A percentile compares a stretch with the other conserved stretches of the same genome.
phyloP scores from a whole-genome alignment of 2,329 filamentous ascomycete species.

The Aspergillus caelatus region DNA sequence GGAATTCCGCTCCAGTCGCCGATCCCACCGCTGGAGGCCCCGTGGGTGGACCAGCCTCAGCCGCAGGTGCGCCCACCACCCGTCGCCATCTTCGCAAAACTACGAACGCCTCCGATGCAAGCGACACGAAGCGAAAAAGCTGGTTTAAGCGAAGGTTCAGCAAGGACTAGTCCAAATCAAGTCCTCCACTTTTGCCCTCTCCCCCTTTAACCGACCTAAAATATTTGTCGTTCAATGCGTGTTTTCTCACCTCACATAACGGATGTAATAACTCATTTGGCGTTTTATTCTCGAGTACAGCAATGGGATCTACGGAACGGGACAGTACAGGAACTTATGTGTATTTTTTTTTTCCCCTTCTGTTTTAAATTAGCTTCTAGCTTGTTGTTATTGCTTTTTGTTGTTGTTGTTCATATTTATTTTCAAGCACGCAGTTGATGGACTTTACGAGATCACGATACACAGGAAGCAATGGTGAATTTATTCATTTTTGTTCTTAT shows the following conservation, averaged over 20 bases:
- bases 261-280: slow-evolving; percentile 15
- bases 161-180: slow-evolving; percentile 36
- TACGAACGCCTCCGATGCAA: slow-evolving; percentile 21
- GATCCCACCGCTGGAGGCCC: slow-evolving; percentile 29
- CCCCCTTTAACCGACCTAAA: background rate
- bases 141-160: slow-evolving; percentile 87
- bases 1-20: slow-evolving; percentile 18
- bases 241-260: slow-evolving; percentile 26
- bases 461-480: slow-evolving; percentile 18
- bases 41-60: slow-evolving; percentile 27
- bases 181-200: background rate
- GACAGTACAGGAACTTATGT: background rate
- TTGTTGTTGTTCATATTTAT: slow-evolving; percentile 10
- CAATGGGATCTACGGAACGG: slow-evolving; percentile 5
- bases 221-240: background rate
- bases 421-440: slow-evolving; percentile 13
- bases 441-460: slow-evolving; percentile 30
- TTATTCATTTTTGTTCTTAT: background rate
- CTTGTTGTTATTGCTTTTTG: slow-evolving; percentile 4
- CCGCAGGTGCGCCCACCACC: slow-evolving; percentile 20
- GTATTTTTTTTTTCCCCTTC: background rate
- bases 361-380: slow-evolving; percentile 4
- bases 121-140: slow-evolving; percentile 72
- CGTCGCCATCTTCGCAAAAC: slow-evolving; percentile 27
- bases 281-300: slow-evolving; percentile 9